Conservation (phyloP, 1,284 basidiomycete genomes). For the Ustanciosporium gigantosporum region DNA sequence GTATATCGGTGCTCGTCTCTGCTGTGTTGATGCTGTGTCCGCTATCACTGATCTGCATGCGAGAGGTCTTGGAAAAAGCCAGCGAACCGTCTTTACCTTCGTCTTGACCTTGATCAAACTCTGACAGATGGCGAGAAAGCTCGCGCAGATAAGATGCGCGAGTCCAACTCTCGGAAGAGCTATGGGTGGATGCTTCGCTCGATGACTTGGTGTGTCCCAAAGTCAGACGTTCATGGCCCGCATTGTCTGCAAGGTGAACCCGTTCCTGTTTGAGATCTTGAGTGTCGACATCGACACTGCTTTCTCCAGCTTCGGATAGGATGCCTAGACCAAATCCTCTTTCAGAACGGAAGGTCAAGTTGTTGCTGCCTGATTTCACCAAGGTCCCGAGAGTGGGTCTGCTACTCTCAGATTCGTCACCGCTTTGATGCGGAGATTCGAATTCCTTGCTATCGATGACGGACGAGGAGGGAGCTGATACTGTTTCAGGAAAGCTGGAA, state of each 20-base stretch:
- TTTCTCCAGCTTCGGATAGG: not conserved
- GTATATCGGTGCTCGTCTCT: constrained; percentile 28
- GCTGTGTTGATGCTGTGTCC: constrained; percentile 23
- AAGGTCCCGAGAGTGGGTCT: too few species aligned
- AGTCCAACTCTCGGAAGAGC: constrained; percentile 28
- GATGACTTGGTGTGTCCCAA: constrained; percentile 12
- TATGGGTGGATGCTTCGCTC: constrained; percentile 20
- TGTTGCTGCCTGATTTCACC: too few species aligned
- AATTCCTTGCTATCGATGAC: constrained; percentile 15
- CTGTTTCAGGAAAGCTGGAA: constrained; percentile 19
- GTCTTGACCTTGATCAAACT: constrained; percentile 4
- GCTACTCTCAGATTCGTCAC: too few species aligned
- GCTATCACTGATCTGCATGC: constrained; percentile 25
- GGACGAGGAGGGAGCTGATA: constrained; percentile 19
- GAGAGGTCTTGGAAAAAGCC: constrained; percentile 9
- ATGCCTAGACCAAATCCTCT: constrained; percentile 28
- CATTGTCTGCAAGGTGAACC: not conserved
- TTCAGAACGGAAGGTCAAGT: too few species aligned
- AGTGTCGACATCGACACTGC: too few species aligned
- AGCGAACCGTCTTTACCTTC: not conserved
- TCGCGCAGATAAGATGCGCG: constrained; percentile 13
- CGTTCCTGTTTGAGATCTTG: too few species aligned
- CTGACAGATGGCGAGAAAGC: constrained; percentile 5
- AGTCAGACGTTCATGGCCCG: not conserved
- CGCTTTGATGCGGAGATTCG: not conserved